Base-by-base conservation (phyloP, 2,329 filamentous ascomycete species). In the Celoporthe dispersa region DNA sequence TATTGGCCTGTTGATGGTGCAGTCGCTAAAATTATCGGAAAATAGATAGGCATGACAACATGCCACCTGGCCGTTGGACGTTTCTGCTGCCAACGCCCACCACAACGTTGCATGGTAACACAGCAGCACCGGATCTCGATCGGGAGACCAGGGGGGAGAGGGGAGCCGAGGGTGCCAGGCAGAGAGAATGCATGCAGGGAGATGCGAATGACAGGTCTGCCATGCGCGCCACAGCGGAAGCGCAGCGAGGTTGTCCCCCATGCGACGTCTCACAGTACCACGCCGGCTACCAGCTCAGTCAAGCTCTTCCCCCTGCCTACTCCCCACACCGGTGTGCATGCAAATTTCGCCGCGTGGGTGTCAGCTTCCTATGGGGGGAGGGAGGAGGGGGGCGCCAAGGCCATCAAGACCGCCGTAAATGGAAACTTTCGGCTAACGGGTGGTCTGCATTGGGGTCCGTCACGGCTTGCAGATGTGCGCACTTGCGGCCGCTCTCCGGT, bases 31-130 rank as follows among this genome's bases (percentile, higher is more conserved):
- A 4, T 22, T 4, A 14, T 37, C 11, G 14, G 25, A 25, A 11
- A 14, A n/a, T n/a, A 57, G 3, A 8, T 22, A 48, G 12, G 6
- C 22, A n/a, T 31, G n/a, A 28, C 53, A n/a, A 19, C 22, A 65
- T 41, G 60, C 39, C 72, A 74, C 61, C 69, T 71, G 72, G 65
- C 64, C 62, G 64, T 73, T 75, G 74, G 74, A 74, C 53, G 64
- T 22, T 63, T 53, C 69, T 63, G 71, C 73, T 70, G 61, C 66
- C 55, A 14, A 41, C 55, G n/a, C 41, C 51, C 67, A 71, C 63
- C 69, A 66, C 39, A 64, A 67, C 51, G 70, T 57, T 57, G 65
- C 64, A 33, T 48, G 39, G n/a, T 67, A 33, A 12, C n/a, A 39
- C 53, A 51, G 60, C 6, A 33, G 59, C 22, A 51, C 70, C 55